Percentiles rank a stretch among this genome's conserved stretches.
Conservation (phyloP, 371 early-diverging fungal genomes). For the Paraphysoderma sedebokerense region DNA sequence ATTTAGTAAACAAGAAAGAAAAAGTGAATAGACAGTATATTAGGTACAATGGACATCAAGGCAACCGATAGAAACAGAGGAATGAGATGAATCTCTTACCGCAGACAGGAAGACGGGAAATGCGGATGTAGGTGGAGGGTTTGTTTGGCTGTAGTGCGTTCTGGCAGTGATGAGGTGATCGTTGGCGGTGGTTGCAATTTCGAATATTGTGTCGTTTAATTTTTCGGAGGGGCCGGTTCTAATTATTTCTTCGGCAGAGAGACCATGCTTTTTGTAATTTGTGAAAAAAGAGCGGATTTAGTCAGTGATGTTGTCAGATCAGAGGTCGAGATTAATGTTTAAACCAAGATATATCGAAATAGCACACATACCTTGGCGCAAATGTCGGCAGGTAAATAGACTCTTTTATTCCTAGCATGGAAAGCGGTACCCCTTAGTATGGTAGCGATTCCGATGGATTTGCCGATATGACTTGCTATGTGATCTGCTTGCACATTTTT, state of each 20-base stretch:
- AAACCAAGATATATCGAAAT: not conserved
- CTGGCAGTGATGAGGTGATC: constrained; percentile 61
- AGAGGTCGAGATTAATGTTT: not conserved
- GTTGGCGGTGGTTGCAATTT: constrained; percentile 62
- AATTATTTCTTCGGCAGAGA: constrained; percentile 53
- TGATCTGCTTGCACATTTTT: constrained; percentile 71
- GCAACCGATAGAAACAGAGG: no score
- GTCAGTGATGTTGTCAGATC: not conserved
- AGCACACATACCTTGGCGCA: constrained; percentile 44
- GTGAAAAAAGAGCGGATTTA: not conserved
- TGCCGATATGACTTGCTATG: constrained; percentile 75
- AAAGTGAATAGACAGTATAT: no score
- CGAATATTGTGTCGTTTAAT: constrained; percentile 53
- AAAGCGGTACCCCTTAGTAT: constrained; percentile 50
- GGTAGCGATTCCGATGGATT: constrained; percentile 64
- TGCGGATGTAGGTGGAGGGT: constrained; percentile 22
- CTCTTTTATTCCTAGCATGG: constrained; percentile 38
- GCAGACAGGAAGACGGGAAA: constrained; percentile 46
- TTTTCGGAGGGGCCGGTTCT: constrained; percentile 38
- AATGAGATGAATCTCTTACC: no score
- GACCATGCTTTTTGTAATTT: constrained; percentile 24
- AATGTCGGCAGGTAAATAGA: constrained; percentile 52
- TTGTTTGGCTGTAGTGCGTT: constrained; percentile 28
- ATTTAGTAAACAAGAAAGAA: no score
- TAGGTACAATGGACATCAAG: no score